Evolutionary conservation across 225 moss, liverwort and hornwort species (phyloP).

Genomic region (Physcomitrium patens): DNA sequence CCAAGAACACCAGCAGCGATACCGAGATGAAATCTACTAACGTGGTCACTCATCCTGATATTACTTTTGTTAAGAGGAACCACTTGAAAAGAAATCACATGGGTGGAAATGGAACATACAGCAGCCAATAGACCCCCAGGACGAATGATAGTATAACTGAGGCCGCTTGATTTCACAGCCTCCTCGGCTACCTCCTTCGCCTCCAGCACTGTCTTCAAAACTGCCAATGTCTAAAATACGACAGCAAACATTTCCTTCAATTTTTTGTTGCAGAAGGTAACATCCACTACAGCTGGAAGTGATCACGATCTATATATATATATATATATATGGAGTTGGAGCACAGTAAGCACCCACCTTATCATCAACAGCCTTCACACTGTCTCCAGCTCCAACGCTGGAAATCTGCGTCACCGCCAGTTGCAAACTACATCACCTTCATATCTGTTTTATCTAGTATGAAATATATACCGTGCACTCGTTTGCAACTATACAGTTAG

Average conservation of each 20-base stretch:
- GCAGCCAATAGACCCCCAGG: slow-evolving; percentile 85
- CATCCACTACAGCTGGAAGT: background rate
- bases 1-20: background rate
- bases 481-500: background rate
- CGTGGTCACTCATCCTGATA: background rate
- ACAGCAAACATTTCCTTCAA: slow-evolving; percentile 28
- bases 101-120: slow-evolving; percentile 45
- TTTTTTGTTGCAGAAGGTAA: slow-evolving; percentile 7
- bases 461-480: slow-evolving; percentile 5
- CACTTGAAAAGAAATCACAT: background rate
- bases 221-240: slow-evolving; percentile 65
- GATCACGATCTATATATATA: background rate
- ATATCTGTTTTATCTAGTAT: slow-evolving; percentile 12
- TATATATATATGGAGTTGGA: background rate
- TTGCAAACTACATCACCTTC: slow-evolving; percentile 9
- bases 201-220: slow-evolving; percentile 72
- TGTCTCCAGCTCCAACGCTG: slow-evolving; percentile 91
- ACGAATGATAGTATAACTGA: slow-evolving; percentile 85
- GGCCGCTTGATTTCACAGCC: slow-evolving; percentile 73
- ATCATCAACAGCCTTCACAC: slow-evolving; percentile 82
- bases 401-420: slow-evolving; percentile 61
- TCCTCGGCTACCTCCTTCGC: slow-evolving; percentile 93
- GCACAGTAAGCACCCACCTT: slow-evolving; percentile 50
- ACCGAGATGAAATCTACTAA: background rate
- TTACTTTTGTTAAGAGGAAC: background rate